Base-by-base conservation (phyloP, 352 stramenopile species). In the Thraustochytrium sp. region DNA sequence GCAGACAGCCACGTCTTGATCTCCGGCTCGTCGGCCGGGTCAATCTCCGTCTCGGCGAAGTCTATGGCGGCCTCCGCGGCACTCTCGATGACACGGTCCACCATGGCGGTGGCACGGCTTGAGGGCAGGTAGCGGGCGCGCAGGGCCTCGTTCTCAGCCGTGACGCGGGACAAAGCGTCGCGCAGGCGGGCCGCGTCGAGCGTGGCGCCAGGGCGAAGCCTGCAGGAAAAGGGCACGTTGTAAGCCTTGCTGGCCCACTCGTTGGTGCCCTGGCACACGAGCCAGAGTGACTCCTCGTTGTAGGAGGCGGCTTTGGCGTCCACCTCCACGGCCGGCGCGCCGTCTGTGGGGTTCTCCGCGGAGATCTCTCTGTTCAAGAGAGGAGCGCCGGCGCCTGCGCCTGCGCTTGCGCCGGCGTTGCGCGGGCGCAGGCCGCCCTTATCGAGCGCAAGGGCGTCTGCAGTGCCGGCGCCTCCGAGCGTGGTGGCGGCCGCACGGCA, bases 231-330 rank as follows among this genome's bases (percentile, higher is more conserved):
- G n/a, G 68, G 37, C 21, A 80, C 68, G 49, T 80, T 80, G 53
- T 80, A 80, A 11, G 68, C 68, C 38, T 72, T 18, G 34, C 68
- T 80, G 46, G 68, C 68, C 31, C 34, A 51, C 9, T 42, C 11
- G 11, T 44, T 53, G 21, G 42, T 11, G 29, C 23, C 31, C 31
- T 80, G 68, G 65, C 65, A 80, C 21, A 80, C 68, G 9, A 80
- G 68, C 68, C 68, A 80, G n/a, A 80, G 51, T 3, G 68, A 80
- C 34, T 80, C 68, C 49, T 80, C 68, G 53, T 80, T 80, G 38
- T 37, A 80, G 1, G 68, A 80, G 37, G 44, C 3, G 0, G 26
- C 16, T 2, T 72, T 49, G 1, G 48, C 23, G 21, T 34, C 11
- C 18, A 36, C 62, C 5, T 23, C 36, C 4, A 51, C 5, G 44